Evolutionary conservation across 148 eudicot genomes (phyloP), one percentile per base, ranked within the genome.

Genomic region (Cornus controversa): DNA sequence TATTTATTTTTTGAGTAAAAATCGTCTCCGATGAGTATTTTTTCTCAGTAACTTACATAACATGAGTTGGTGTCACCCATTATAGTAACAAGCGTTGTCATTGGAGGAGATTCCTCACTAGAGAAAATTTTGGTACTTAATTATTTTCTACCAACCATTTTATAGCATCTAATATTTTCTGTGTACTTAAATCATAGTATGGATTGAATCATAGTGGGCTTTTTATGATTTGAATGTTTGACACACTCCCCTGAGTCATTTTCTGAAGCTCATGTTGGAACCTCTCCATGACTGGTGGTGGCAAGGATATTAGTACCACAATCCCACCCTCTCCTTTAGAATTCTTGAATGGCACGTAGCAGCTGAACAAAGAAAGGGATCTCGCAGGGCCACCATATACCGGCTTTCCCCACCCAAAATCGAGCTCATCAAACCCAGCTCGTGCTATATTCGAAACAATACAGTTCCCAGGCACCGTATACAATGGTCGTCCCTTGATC

Each of bases 361-460:
- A 65, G 58, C 74, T 66, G 29, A 72, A 66, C n/a, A 75, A 45
- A 15, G 80, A 57, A 23, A 78, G 54, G 10, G 73, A 71, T 29
- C 72, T 76, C 8, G 75, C 82, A 27, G 82, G 73, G 3, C 85
- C 85, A 23, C 80, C 79, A 62, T 79, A 79, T 3, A 62, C 80
- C 0, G 91, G 83, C 18, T 26, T 79, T 8, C 91, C 91, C 91
- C 91, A 89, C 63, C 91, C 91, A 9, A 65, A 89, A 58, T 89
- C 86, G 0, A 88, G 71, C 0, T 79, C 58, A 2, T 8, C 23
- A 13, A 84, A 78, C 71, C 91, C 89, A 0, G 74, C 75, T 2
- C 83, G 79, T 0, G 86, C 80, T 2, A 71, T 72, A 15, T 86
- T 89, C 0, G 87, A 82, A 0, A 84, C 84, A 0, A 86, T 3